Percentiles rank a stretch among this genome's conserved stretches.
phyloP scores from a whole-genome alignment of 1,139 yeast species.

The Nakaseomyces kungkrabaensis region DNA sequence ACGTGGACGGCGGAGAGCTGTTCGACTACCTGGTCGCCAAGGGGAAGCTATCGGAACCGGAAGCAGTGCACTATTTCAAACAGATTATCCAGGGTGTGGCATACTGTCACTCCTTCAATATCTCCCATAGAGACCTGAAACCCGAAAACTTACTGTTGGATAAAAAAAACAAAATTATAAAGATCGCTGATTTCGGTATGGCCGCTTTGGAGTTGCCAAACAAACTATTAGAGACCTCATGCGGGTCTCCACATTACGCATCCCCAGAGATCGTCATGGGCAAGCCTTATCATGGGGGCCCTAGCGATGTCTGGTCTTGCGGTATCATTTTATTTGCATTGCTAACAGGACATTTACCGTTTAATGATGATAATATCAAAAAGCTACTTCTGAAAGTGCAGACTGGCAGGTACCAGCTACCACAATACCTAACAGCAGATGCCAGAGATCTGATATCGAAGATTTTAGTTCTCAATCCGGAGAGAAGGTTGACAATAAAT shows the following conservation, averaged over 20 bases:
- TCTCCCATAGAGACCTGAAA: slow-evolving; percentile 73
- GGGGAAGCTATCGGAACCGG: slow-evolving; percentile 68
- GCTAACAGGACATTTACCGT: slow-evolving; percentile 69
- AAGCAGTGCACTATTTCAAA: slow-evolving; percentile 65
- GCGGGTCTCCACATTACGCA: slow-evolving; percentile 84
- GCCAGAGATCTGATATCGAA: slow-evolving; percentile 78
- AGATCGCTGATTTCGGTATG: slow-evolving; percentile 82
- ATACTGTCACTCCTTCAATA: slow-evolving; percentile 73
- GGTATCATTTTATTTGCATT: slow-evolving; percentile 74
- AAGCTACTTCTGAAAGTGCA: slow-evolving; percentile 62
- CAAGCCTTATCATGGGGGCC: slow-evolving; percentile 68
- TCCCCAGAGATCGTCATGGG: slow-evolving; percentile 82
- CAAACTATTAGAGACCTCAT: slow-evolving; percentile 61
- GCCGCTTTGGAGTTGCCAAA: slow-evolving; percentile 73
- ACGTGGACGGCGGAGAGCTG: slow-evolving; percentile 76
- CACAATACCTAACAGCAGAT: slow-evolving; percentile 59
- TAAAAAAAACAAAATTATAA: slow-evolving; percentile 49
- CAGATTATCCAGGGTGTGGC: slow-evolving; percentile 71
- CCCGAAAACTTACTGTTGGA: slow-evolving; percentile 69
- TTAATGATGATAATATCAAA: slow-evolving; percentile 72
- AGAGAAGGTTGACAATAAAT: slow-evolving; percentile 61
- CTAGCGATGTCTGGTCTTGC: slow-evolving; percentile 81
- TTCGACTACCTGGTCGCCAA: slow-evolving; percentile 68
- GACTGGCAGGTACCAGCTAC: slow-evolving; percentile 66
- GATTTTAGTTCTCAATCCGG: slow-evolving; percentile 78